phyloP scores from a whole-genome alignment of 2,329 filamentous ascomycete genomes.

The Colletotrichum zoysiae region DNA sequence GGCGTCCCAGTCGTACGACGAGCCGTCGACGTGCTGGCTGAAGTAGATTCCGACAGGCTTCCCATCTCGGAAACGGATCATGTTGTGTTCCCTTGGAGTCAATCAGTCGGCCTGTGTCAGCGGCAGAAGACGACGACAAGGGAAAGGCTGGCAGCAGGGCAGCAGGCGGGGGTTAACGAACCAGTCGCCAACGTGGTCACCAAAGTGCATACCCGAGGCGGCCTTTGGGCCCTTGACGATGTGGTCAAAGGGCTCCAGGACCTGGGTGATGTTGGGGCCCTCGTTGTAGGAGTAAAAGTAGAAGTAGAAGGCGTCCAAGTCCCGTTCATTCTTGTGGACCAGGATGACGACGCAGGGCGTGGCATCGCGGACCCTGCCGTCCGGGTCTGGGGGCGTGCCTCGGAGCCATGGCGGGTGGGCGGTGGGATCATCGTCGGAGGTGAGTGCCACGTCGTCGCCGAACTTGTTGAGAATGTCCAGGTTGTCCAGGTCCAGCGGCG shows the following conservation, averaged over 20 bases:
- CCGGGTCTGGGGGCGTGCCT: conserved; percentile 45
- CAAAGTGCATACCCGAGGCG: conserved; percentile 46
- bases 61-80: conserved; percentile 49
- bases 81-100: conserved; percentile 50
- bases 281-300: conserved; percentile 53
- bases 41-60: conserved; percentile 48
- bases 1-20: conserved; percentile 49
- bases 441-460: conserved; percentile 45
- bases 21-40: conserved; percentile 47
- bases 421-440: conserved; percentile 48
- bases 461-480: conserved; percentile 46
- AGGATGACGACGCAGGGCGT: conserved; percentile 50
- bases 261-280: conserved; percentile 50
- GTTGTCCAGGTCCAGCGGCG: conserved; percentile 47
- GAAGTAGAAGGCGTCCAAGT: conserved; percentile 52
- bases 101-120: background rate
- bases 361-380: conserved; percentile 44
- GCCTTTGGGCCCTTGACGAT: conserved; percentile 42
- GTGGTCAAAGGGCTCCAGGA: conserved; percentile 47
- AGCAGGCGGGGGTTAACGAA: background rate
- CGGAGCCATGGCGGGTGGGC: conserved; percentile 47
- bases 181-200: conserved; percentile 49
- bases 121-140: background rate
- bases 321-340: conserved; percentile 46
- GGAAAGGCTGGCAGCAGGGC: fast-evolving